These are phyloP conservation scores for Aspergillus sp. DNA, from an alignment of 2,329 filamentous ascomycete species.

Conservation along the genomic window DNA sequence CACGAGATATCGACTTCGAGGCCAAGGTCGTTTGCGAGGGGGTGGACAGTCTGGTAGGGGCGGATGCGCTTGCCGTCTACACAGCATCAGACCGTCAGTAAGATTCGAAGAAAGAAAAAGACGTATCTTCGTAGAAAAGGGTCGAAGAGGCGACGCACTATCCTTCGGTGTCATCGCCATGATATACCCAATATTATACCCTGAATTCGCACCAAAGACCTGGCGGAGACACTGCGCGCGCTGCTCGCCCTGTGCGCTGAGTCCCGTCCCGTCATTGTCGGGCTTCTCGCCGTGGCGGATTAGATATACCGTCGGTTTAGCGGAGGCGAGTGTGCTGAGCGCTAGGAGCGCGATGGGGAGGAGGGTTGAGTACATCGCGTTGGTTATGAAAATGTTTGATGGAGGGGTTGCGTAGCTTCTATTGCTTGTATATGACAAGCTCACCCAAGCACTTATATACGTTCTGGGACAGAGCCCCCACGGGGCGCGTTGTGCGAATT, in stretches of 20 bases:
- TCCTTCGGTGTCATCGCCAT: slow-evolving; percentile 60
- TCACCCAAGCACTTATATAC: background rate
- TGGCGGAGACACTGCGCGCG: slow-evolving; percentile 63
- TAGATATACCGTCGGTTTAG: slow-evolving; percentile 60
- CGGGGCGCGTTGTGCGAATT: background rate
- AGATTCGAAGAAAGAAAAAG: background rate
- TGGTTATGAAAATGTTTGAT: background rate
- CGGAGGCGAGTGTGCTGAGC: slow-evolving; percentile 22
- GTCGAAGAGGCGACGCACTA: slow-evolving; percentile 27
- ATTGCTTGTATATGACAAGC: background rate
- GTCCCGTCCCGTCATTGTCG: slow-evolving; percentile 48
- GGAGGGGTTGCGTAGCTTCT: background rate
- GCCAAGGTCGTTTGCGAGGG: slow-evolving; percentile 60
- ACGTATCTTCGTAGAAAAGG: no score
- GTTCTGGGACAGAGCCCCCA: background rate
- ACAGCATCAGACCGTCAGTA: slow-evolving; percentile 20
- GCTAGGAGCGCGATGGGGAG: slow-evolving; percentile 19
- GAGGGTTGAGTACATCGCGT: slow-evolving; percentile 15
- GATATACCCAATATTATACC: slow-evolving; percentile 63
- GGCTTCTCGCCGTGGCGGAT: slow-evolving; percentile 71
- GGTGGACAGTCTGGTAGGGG: slow-evolving; percentile 62
- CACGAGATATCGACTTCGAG: slow-evolving; percentile 61
- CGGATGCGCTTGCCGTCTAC: slow-evolving; percentile 57
- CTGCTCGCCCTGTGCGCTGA: slow-evolving; percentile 57
- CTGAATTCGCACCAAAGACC: slow-evolving; percentile 59